Evolutionary conservation across 805 yeast species (phyloP).

Genomic region (Saccharomycopsis selenospora): DNA sequence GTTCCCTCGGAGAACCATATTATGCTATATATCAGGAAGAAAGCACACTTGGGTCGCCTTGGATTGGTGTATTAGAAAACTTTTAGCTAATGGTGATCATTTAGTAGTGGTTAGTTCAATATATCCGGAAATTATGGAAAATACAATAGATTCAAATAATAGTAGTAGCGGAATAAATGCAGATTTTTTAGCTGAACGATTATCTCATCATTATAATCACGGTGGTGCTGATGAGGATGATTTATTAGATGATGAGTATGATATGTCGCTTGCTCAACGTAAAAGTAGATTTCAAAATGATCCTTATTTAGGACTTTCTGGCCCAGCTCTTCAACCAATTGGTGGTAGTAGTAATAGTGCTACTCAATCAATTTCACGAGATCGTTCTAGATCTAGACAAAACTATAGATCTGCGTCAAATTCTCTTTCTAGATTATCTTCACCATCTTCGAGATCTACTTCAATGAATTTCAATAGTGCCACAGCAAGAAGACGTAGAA

Average conservation of each 20-base stretch:
- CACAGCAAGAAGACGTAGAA: no score
- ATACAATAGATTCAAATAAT: conserved; percentile 11
- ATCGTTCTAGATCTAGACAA: neutral
- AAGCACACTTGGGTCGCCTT: conserved; percentile 77
- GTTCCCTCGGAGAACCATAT: conserved; percentile 45
- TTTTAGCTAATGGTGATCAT: conserved; percentile 59
- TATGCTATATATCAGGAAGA: conserved; percentile 64
- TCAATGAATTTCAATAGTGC: neutral
- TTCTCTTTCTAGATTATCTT: neutral
- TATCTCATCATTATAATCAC: neutral
- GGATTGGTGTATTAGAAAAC: conserved; percentile 55
- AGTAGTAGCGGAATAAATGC: neutral
- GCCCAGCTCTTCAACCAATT: neutral
- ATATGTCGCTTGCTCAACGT: conserved; percentile 1
- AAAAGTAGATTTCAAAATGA: conserved; percentile 5
- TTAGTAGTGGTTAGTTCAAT: conserved; percentile 55
- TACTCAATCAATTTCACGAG: neutral
- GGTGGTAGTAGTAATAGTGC: neutral
- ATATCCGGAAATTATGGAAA: conserved; percentile 26
- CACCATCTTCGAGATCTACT: neutral
- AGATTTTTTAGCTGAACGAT: neutral
- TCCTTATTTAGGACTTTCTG: neutral
- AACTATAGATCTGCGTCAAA: conserved; percentile 3
- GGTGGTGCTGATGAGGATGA: conserved; percentile 1
- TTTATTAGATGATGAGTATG: neutral